Evolutionary conservation across 2,329 filamentous ascomycete genomes (phyloP), one percentile per base, ranked within the genome.

Genomic region (Aureobasidium lini): DNA sequence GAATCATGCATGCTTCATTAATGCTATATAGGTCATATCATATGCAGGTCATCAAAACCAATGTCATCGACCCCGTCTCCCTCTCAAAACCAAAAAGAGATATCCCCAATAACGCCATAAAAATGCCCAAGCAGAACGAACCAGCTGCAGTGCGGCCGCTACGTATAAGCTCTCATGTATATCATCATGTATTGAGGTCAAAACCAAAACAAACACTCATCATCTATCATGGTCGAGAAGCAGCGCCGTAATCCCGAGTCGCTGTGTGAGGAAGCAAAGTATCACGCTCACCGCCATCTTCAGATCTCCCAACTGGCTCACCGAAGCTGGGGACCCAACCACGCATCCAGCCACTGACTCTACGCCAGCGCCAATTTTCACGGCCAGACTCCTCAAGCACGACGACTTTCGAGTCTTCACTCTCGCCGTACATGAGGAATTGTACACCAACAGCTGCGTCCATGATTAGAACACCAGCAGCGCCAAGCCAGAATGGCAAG

Each of bases 401-500:
- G 34, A 80, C 73, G 56, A 79, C 75, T 56, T 77, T 72, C 60
- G 69, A 73, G 23, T 71, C 72, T 61, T 80, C 76, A 6, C 83
- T 81, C 61, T 81, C 76, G 8, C 83, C 81, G 66, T 84, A 87
- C 63, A 81, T 74, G 64, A 81, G 71, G 66, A 87, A 87, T 62
- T 88, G 85, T 37, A 84, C 68, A 0, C 83, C 84, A 57, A 88
- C 81, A 29, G 79, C 80, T 0, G 77, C 83, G 68, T 88, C 85
- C 69, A 87, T 75, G 18, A 77, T 73, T 6, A 88, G 71, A 1
- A 87, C 84, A 8, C 85, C 84, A 2, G 83, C 83, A 6, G 85
- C 84, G 6, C 85, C 85, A 0, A 87, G 75, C 69, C 84, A 87
- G 69, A 88, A 88, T 0, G 85, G 85, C 11, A 79, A 70, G 1